phyloP scores from a whole-genome alignment of 805 yeast species.

The Saccharomyces mikatae region DNA sequence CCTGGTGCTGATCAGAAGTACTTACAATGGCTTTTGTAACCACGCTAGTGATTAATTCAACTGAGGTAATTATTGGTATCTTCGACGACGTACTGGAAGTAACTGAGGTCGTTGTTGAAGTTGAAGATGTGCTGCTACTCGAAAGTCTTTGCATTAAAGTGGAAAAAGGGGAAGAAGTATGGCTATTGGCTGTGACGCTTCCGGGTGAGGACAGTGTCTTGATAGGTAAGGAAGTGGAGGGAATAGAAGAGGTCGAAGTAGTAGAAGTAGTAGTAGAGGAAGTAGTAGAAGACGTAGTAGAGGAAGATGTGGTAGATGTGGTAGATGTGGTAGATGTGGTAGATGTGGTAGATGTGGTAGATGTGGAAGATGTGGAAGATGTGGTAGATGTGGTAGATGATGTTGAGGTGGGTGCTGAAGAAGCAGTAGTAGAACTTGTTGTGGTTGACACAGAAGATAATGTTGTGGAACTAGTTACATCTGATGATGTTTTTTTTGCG shows the following conservation, averaged over 20 bases:
- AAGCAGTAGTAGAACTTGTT: background rate
- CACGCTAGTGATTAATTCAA: slow-evolving; percentile 18
- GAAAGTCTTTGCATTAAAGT: slow-evolving; percentile 8
- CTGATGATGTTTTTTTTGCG: background rate
- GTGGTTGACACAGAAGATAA: background rate
- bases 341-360: slow-evolving; percentile 2
- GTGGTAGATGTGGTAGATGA: slow-evolving; percentile 6
- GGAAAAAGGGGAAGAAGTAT: slow-evolving; percentile 3
- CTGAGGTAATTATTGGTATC: slow-evolving; percentile 12
- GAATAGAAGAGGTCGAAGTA: slow-evolving; percentile 8
- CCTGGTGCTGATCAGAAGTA: slow-evolving; percentile 10
- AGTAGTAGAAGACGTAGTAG: slow-evolving; percentile 10
- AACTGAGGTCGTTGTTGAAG: slow-evolving; percentile 11
- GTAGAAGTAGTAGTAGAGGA: slow-evolving; percentile 7
- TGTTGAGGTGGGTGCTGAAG: background rate
- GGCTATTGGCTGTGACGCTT: background rate
- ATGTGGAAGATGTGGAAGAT: slow-evolving; percentile 5
- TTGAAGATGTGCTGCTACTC: slow-evolving; percentile 8
- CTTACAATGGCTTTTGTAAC: slow-evolving; percentile 22
- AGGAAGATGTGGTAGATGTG: slow-evolving; percentile 7
- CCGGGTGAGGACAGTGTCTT: background rate
- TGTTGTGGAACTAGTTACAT: background rate
- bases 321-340: slow-evolving; percentile 5
- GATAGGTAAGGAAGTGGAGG: slow-evolving; percentile 8
- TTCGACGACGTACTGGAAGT: slow-evolving; percentile 12